Percentiles rank a stretch among this genome's conserved stretches.
Evolutionary conservation across 805 yeast species (phyloP).

Genomic region (Monosporozyma solicola): DNA sequence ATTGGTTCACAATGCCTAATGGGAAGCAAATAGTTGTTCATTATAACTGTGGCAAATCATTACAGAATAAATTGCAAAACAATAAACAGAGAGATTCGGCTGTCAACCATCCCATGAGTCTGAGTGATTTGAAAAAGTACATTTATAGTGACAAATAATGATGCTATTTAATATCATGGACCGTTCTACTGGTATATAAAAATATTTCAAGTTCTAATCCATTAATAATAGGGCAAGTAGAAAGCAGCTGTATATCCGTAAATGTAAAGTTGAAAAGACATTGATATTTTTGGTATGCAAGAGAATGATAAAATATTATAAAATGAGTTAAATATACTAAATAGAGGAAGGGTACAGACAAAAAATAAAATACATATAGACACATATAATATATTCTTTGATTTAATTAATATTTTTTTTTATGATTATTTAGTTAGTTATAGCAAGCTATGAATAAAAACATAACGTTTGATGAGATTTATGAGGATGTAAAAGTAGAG

Average conservation of each 20-base stretch:
- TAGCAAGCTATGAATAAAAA: background rate
- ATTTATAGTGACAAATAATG: background rate
- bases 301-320: background rate
- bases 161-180: background rate
- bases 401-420: background rate
- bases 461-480: background rate
- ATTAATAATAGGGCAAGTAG: background rate
- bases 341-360: background rate
- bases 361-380: background rate
- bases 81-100: conserved; percentile 5
- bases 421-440: background rate
- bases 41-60: conserved; percentile 21
- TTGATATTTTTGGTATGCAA: background rate
- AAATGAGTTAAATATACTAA: background rate
- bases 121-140: background rate
- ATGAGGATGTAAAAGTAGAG: background rate
- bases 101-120: conserved; percentile 1
- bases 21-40: conserved; percentile 17
- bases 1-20: conserved; percentile 12
- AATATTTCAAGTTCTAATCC: background rate
- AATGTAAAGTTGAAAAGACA: too few species aligned
- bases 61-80: conserved; percentile 11
- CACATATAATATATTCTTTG: background rate
- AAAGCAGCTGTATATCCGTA: background rate
- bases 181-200: background rate